Percentiles rank a stretch among this genome's conserved stretches.
phyloP scores from a whole-genome alignment of 495 filamentous ascomycete species.

The Aspergillus nidulans region DNA sequence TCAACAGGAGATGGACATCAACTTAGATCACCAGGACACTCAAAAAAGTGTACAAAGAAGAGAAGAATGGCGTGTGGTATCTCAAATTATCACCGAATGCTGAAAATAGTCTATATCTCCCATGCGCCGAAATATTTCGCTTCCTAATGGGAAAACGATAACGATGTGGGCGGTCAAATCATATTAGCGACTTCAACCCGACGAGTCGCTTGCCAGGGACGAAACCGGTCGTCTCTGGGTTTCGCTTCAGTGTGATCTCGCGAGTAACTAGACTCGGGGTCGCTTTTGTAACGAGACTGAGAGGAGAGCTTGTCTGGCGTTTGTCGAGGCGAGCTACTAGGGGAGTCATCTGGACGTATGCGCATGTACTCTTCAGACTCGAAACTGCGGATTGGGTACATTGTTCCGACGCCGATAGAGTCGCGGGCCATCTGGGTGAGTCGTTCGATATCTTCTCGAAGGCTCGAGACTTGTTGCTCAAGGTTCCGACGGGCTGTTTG shows the following conservation, averaged over 20 bases:
- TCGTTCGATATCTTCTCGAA: constrained; percentile 49
- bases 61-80: neutral
- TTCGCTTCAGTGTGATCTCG: constrained; percentile 8
- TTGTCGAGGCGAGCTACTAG: constrained; percentile 4
- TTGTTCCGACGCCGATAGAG: constrained; percentile 31
- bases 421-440: constrained; percentile 32
- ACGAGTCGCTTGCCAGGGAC: constrained; percentile 13
- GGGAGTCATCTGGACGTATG: constrained; percentile 23
- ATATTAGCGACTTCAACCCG: constrained; percentile 16
- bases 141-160: neutral
- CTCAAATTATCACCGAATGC: constrained; percentile 1
- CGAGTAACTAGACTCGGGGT: constrained; percentile 6
- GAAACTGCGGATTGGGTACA: constrained; percentile 33
- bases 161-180: constrained; percentile 6
- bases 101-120: neutral
- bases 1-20: constrained; percentile 1
- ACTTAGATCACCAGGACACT: neutral
- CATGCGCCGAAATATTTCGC: neutral
- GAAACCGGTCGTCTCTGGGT: constrained; percentile 10
- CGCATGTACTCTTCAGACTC: constrained; percentile 36
- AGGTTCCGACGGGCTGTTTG: constrained; percentile 51
- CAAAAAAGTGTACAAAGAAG: neutral
- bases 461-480: constrained; percentile 46
- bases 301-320: constrained; percentile 7
- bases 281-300: constrained; percentile 11